Base-by-base conservation (phyloP, 805 yeast species). In the Saccharomycopsis fermentans region DNA sequence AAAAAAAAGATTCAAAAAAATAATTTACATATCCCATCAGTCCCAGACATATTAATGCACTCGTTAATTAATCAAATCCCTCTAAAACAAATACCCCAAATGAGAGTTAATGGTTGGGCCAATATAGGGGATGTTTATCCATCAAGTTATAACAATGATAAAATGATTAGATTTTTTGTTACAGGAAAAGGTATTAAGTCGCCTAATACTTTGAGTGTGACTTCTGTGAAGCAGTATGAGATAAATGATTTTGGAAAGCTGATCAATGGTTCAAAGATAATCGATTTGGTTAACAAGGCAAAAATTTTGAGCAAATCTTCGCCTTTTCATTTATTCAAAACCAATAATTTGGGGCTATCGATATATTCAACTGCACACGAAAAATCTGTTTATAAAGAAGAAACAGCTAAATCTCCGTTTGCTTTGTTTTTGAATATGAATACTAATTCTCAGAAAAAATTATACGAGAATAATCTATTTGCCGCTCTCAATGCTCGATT, bases 1-100 rank as follows among this genome's bases (percentile, higher is more conserved):
- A 59, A 47, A 12, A 59, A 59, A 40, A 27, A 37, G 3, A 50
- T 59, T n/a, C 52, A 59, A 48, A 29, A 43, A 17, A 36, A 36
- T 2, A 26, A 26, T 11, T 65, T 76, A 29, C 76, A 74, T 54
- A 66, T 73, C 52, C 87, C 94, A 1, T 77, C 85, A 2, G 75
- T 87, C 14, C 78, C 96, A 0, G 96, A 90, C 69, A 77, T 89
- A 53, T 72, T 92, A 60, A 89, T 91, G 96, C 96, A 91, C 66
- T 89, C 97, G 0, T 75, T 92, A 67, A 81, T 87, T 34, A 92
- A 92, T 68, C 95, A 89, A 65, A 84, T 84, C 26, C 94, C 96
- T 0, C 75, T 92, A 48, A 79, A 59, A 63, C 75, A 79, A 43
- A 71, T 90, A 17, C 97, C 97, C 0, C 73, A 74, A 29, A 75